Conservation (phyloP, 495 filamentous ascomycete species). For the Astrocystis sublimbata region DNA sequence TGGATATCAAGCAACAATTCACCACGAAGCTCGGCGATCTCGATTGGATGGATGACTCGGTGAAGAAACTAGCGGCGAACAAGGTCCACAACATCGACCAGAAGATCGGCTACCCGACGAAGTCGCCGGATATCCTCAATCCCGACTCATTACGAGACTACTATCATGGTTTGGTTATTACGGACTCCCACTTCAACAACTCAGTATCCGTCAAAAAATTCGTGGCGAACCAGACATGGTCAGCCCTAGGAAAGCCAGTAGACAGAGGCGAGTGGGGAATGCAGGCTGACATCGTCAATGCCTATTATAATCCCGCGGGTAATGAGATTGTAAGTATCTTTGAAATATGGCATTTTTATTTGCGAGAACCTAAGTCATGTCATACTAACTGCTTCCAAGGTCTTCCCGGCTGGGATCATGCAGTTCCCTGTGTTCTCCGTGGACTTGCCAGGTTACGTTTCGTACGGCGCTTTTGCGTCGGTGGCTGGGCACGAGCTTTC, state of each 20-base stretch:
- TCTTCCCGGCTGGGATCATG: conserved; percentile 74
- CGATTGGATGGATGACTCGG: conserved; percentile 69
- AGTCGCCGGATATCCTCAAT: conserved; percentile 63
- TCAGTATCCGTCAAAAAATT: conserved; percentile 51
- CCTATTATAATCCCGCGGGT: conserved; percentile 61
- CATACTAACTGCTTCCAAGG: conserved; percentile 23
- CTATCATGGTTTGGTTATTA: conserved; percentile 58
- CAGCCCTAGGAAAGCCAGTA: conserved; percentile 59
- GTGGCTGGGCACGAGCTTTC: conserved; percentile 74
- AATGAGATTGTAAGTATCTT: conserved; percentile 55
- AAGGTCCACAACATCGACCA: conserved; percentile 73
- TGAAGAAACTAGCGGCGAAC: conserved; percentile 60
- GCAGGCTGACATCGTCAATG: conserved; percentile 54
- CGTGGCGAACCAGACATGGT: conserved; percentile 53
- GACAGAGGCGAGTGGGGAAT: conserved; percentile 64
- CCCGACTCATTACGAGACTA: conserved; percentile 57
- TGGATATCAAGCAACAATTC: conserved; percentile 69
- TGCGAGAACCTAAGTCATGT: neutral
- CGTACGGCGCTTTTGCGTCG: conserved; percentile 70
- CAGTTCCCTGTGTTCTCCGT: conserved; percentile 67
- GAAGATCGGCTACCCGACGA: conserved; percentile 73
- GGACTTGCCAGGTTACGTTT: conserved; percentile 62
- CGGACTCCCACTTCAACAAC: conserved; percentile 62
- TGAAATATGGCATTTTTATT: neutral
- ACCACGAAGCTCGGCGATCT: conserved; percentile 58